phyloP scores from a whole-genome alignment of 1,284 basidiomycete genomes.

The Irpex lacteus region DNA sequence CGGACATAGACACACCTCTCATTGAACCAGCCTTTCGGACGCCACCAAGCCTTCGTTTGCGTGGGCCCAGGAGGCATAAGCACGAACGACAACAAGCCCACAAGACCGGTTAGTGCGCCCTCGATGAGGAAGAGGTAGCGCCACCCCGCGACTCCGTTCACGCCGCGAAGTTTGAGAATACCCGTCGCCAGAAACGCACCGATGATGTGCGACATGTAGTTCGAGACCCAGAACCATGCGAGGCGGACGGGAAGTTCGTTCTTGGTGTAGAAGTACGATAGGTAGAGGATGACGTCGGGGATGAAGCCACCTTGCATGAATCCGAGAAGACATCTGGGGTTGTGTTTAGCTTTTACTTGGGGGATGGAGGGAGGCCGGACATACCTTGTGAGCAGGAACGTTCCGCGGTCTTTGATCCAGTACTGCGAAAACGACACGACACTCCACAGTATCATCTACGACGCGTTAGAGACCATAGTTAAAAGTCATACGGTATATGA shows the following conservation, averaged over 20 bases:
- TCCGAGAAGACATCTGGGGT: conserved; percentile 31
- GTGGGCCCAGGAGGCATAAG: conserved; percentile 69
- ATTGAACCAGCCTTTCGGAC: conserved; percentile 72
- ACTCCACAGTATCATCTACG: conserved; percentile 53
- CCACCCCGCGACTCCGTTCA: conserved; percentile 57
- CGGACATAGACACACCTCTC: conserved; percentile 28
- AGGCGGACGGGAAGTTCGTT: conserved; percentile 66
- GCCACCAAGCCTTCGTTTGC: conserved; percentile 64
- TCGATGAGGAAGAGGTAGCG: conserved; percentile 54
- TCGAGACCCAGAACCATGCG: conserved; percentile 67
- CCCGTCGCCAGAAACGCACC: conserved; percentile 66
- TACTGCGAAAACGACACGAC: conserved; percentile 60
- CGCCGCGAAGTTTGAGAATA: conserved; percentile 46
- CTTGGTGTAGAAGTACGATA: conserved; percentile 73
- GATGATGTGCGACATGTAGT: conserved; percentile 47
- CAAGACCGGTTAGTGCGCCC: conserved; percentile 48
- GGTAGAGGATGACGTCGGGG: conserved; percentile 63
- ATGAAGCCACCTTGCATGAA: conserved; percentile 64
- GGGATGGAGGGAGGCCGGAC: conserved; percentile 32
- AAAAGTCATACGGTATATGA: conserved; percentile 12
- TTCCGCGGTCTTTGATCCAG: conserved; percentile 53
- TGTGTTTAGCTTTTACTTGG: background rate
- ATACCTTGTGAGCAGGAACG: conserved; percentile 44
- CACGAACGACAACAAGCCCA: conserved; percentile 66
- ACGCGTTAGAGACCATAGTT: conserved; percentile 1